phyloP scores from a whole-genome alignment of 805 yeast species.

The Ogataea minuta region DNA sequence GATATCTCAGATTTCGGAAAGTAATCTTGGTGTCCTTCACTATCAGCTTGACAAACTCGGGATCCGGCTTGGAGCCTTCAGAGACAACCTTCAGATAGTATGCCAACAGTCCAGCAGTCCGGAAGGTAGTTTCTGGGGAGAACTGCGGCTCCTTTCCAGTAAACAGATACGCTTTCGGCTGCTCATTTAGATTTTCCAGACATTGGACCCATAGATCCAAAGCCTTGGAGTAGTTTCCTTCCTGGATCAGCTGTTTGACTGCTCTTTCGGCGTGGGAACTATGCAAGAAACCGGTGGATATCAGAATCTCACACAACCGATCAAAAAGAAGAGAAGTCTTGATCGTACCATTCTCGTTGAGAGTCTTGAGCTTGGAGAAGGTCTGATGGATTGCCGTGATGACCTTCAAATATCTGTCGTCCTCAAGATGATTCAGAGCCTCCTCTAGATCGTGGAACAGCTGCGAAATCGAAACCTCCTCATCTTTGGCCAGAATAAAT shows the following conservation, averaged over 20 bases:
- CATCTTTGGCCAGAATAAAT: conserved; percentile 2
- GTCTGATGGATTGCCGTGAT: conserved; percentile 10
- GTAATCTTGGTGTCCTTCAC: background rate
- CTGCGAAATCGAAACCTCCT: conserved; percentile 1
- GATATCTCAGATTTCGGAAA: background rate
- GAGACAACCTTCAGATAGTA: no score
- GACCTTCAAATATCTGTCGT: background rate
- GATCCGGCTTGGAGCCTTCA: no score
- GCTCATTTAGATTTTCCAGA: conserved; percentile 25
- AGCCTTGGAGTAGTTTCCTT: conserved; percentile 27
- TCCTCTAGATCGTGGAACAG: conserved; percentile 1
- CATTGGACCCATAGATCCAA: conserved; percentile 30
- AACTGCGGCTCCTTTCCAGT: background rate
- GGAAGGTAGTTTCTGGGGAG: background rate
- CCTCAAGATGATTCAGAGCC: background rate
- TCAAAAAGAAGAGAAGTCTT: conserved; percentile 24
- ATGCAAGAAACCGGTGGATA: conserved; percentile 22
- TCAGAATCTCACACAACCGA: conserved; percentile 21
- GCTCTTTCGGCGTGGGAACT: conserved; percentile 29
- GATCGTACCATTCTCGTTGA: conserved; percentile 16
- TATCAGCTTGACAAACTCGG: background rate
- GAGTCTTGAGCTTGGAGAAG: conserved; percentile 8
- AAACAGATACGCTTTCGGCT: conserved; percentile 16
- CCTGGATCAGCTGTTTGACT: conserved; percentile 23
- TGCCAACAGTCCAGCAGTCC: background rate